phyloP scores from a whole-genome alignment of 2,329 filamentous ascomycete genomes.

The Xylariaceae sp. region DNA sequence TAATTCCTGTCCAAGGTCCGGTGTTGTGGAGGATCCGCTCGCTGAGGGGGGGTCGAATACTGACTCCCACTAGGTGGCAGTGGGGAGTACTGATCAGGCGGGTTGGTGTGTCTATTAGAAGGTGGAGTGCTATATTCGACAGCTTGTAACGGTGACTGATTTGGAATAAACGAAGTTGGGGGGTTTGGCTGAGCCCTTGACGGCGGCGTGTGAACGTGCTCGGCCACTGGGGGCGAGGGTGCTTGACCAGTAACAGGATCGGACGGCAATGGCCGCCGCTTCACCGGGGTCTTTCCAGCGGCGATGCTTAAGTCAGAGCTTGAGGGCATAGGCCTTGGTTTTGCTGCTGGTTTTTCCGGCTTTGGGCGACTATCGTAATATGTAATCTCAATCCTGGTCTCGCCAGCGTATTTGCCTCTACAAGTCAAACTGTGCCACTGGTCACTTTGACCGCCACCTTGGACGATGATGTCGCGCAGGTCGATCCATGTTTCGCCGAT shows the following conservation, averaged over 20 bases:
- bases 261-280: constrained; percentile 80
- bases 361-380: constrained; percentile 92
- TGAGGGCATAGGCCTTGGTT: constrained; percentile 48
- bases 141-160: constrained; percentile 56
- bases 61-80: constrained; percentile 32
- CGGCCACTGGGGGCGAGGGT: constrained; percentile 43
- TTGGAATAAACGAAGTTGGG: constrained; percentile 47
- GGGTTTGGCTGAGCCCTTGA: constrained; percentile 51
- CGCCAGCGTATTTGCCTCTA: constrained; percentile 93
- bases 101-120: constrained; percentile 37
- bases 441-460: constrained; percentile 91
- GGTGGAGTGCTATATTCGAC: constrained; percentile 53
- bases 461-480: constrained; percentile 76
- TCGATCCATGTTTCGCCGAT: constrained; percentile 94
- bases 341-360: constrained; percentile 68
- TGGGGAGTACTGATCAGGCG: constrained; percentile 43
- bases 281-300: constrained; percentile 61
- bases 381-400: constrained; percentile 92
- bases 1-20: constrained; percentile 30
- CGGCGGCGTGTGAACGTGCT: constrained; percentile 51
- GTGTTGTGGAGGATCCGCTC: constrained; percentile 40
- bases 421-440: constrained; percentile 87
- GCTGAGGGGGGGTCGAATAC: constrained; percentile 42
- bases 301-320: constrained; percentile 38
- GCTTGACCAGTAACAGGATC: constrained; percentile 68